A percentile compares a stretch with the other conserved stretches of the same genome.
phyloP scores from a whole-genome alignment of 352 stramenopile species.

The Phytophthora idaei region DNA sequence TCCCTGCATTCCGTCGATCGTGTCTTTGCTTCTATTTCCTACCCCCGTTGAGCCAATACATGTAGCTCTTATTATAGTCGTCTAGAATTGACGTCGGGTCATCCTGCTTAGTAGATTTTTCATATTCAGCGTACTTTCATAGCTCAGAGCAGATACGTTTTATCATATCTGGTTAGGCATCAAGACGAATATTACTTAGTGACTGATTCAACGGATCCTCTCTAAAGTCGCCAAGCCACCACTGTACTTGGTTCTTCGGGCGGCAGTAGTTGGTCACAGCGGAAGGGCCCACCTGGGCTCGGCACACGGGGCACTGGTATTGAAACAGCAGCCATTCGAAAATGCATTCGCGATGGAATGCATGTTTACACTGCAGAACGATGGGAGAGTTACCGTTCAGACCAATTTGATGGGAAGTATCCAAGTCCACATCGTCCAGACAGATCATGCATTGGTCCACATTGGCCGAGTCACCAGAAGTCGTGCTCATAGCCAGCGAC shows the following conservation, averaged over 20 bases:
- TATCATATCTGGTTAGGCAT: not conserved
- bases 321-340: constrained; percentile 79
- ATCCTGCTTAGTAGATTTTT: no score
- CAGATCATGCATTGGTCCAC: constrained; percentile 56
- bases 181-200: constrained; percentile 10
- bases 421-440: constrained; percentile 46
- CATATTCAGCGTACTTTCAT: no score
- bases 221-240: constrained; percentile 64
- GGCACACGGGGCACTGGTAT: constrained; percentile 71
- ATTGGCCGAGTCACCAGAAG: constrained; percentile 14
- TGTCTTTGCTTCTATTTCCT: no score
- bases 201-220: constrained; percentile 38
- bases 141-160: no score
- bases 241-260: constrained; percentile 60
- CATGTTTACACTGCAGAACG: constrained; percentile 63
- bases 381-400: constrained; percentile 34
- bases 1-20: no score
- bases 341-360: constrained; percentile 73
- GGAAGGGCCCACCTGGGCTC: constrained; percentile 49
- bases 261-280: constrained; percentile 41
- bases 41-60: no score
- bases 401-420: constrained; percentile 19
- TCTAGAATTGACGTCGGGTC: no score
- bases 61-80: no score
- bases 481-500: constrained; percentile 24